Evolutionary conservation across 2,329 filamentous ascomycete species (phyloP).

Genomic region (Hymenotorrendiella dingleyae): DNA sequence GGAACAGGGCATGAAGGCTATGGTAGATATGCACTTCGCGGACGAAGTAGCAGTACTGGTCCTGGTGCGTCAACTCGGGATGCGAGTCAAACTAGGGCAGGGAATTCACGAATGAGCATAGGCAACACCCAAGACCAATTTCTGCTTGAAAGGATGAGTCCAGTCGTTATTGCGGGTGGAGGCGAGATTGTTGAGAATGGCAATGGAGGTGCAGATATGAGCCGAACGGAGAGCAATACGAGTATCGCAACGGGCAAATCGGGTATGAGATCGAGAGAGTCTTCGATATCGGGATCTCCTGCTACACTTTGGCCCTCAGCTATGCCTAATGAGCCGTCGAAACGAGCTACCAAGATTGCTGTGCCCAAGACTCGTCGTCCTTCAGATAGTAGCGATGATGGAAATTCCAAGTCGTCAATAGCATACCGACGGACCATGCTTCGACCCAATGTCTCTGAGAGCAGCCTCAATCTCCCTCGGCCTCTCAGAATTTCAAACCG

Average conservation of each 20-base stretch:
- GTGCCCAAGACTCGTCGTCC: conserved; percentile 27
- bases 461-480: conserved; percentile 43
- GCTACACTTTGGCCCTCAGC: conserved; percentile 50
- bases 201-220: conserved; percentile 46
- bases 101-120: conserved; percentile 47
- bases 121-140: conserved; percentile 48
- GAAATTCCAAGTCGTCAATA: conserved; percentile 46
- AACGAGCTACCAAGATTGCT: conserved; percentile 12
- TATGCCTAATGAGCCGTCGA: conserved; percentile 35
- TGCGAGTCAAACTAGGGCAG: conserved; percentile 31
- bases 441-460: conserved; percentile 41
- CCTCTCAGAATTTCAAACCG: conserved; percentile 42
- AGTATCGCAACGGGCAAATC: conserved; percentile 38
- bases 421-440: conserved; percentile 52
- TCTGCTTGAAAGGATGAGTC: conserved; percentile 55
- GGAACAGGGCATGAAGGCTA: conserved; percentile 94
- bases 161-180: conserved; percentile 57
- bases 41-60: conserved; percentile 56
- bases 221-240: conserved; percentile 44
- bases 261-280: conserved; percentile 38
- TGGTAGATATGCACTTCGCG: conserved; percentile 54
- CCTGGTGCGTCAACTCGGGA: conserved; percentile 39
- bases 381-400: conserved; percentile 53
- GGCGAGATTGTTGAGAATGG: conserved; percentile 56
- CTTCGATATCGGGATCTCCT: conserved; percentile 30